These are phyloP conservation scores for Radiomyces spectabilis DNA, from an alignment of 192 early-diverging fungal genomes.

Conservation along the genomic window DNA sequence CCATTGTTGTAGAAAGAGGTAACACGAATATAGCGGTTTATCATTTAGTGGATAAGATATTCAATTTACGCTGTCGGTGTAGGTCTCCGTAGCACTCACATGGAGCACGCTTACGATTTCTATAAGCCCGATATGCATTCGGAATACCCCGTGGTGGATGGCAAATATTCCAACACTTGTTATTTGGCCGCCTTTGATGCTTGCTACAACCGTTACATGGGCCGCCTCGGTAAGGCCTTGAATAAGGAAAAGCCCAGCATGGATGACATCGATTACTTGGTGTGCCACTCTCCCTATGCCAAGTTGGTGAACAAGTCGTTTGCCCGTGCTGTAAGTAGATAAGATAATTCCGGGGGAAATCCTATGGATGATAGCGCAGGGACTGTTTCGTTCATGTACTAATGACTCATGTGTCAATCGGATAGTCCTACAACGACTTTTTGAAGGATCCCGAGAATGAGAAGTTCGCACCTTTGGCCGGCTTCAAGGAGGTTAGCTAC, in stretches of 20 bases:
- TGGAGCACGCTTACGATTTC: conserved; percentile 98
- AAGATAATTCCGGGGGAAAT: too few species aligned
- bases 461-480: conserved; percentile 40
- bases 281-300: conserved; percentile 97
- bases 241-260: conserved; percentile 36
- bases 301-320: conserved; percentile 96
- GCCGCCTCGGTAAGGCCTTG: conserved; percentile 45
- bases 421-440: conserved; percentile 88
- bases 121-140: conserved; percentile 98
- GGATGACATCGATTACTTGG: conserved; percentile 67
- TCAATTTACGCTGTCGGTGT: too few species aligned
- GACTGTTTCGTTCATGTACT: too few species aligned
- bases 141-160: conserved; percentile 97
- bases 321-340: conserved; percentile 53
- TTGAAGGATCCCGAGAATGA: conserved; percentile 61
- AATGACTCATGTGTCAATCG: neutral
- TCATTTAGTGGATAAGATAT: neutral
- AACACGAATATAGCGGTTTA: conserved; percentile 1
- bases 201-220: conserved; percentile 79
- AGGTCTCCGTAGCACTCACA: conserved; percentile 84
- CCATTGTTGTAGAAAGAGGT: conserved; percentile 86
- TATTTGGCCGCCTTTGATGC: conserved; percentile 88
- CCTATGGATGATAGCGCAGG: too few species aligned
- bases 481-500: conserved; percentile 48
- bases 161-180: conserved; percentile 86